These are phyloP conservation scores for Rhynchospora pubera DNA, from an alignment of 176 grass and related monocot species.

Conservation along the genomic window DNA sequence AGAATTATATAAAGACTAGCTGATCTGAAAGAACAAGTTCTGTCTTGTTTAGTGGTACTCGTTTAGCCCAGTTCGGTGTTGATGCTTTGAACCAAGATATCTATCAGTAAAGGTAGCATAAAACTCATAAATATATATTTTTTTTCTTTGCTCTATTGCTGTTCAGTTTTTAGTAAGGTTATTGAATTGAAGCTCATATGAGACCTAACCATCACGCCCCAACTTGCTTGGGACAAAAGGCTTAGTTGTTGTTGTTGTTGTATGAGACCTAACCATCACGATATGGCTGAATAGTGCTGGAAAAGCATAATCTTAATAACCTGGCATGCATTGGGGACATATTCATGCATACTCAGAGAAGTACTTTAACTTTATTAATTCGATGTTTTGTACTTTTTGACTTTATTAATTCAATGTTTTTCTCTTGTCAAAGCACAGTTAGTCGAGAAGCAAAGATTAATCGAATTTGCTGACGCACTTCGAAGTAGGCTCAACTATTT, in stretches of 20 bases:
- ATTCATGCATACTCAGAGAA: background rate
- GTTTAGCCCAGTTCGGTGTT: background rate
- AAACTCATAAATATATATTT: background rate
- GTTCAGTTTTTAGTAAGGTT: background rate
- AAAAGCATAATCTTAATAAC: too few species aligned
- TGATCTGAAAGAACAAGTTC: background rate
- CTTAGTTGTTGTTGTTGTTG: too few species aligned
- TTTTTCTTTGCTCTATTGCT: background rate
- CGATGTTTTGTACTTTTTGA: too few species aligned
- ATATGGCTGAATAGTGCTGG: background rate
- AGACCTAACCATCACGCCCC: background rate
- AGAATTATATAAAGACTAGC: background rate
- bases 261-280: background rate
- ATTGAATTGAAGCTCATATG: background rate
- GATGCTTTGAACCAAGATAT: background rate
- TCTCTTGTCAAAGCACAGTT: slow-evolving; percentile 39
- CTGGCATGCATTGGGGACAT: background rate
- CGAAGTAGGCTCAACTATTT: slow-evolving; percentile 92
- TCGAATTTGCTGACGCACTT: slow-evolving; percentile 88
- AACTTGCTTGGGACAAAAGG: too few species aligned
- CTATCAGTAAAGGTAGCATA: background rate
- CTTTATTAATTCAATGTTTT: slow-evolving; percentile 4
- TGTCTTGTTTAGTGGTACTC: too few species aligned
- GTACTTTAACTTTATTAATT: background rate
- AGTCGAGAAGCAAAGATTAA: slow-evolving; percentile 94